These are phyloP conservation scores for Brettanomyces bruxellensis DNA, from an alignment of 805 yeast species.

Conservation along the genomic window DNA sequence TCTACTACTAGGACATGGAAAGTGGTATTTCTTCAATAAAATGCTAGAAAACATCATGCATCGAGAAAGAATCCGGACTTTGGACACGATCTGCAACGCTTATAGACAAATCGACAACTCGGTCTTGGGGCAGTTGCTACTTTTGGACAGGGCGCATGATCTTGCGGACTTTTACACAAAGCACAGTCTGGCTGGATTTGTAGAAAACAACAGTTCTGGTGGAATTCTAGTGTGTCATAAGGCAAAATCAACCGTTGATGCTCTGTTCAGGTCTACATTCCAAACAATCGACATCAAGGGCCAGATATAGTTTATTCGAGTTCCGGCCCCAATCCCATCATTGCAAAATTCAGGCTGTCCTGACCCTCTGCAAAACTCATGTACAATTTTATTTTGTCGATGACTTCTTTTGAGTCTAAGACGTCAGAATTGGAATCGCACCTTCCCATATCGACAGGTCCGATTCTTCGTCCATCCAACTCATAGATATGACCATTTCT, in stretches of 20 bases:
- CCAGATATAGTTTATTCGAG: conserved; percentile 47
- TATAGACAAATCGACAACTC: conserved; percentile 37
- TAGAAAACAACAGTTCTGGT: neutral
- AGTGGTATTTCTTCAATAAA: conserved; percentile 17
- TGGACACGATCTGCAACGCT: conserved; percentile 46
- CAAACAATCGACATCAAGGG: conserved; percentile 84
- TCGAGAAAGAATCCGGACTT: conserved; percentile 48
- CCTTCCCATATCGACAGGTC: conserved; percentile 60
- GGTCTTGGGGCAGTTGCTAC: conserved; percentile 10
- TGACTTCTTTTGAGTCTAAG: conserved; percentile 41
- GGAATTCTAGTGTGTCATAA: conserved; percentile 18
- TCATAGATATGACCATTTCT: conserved; percentile 59
- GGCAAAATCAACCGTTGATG: conserved; percentile 17
- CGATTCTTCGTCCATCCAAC: conserved; percentile 79
- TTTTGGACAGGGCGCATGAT: conserved; percentile 26
- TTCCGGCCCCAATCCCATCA: conserved; percentile 66
- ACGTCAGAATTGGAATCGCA: conserved; percentile 29
- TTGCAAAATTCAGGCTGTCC: conserved; percentile 57
- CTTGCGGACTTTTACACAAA: conserved; percentile 31
- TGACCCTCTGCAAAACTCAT: conserved; percentile 52
- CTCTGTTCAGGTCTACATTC: conserved; percentile 24
- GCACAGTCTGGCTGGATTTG: too few species aligned
- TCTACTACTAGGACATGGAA: conserved; percentile 13
- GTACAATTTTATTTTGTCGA: conserved; percentile 54
- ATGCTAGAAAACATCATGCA: conserved; percentile 45